phyloP scores from a whole-genome alignment of 495 filamentous ascomycete species.

The Aspergillus steynii region DNA sequence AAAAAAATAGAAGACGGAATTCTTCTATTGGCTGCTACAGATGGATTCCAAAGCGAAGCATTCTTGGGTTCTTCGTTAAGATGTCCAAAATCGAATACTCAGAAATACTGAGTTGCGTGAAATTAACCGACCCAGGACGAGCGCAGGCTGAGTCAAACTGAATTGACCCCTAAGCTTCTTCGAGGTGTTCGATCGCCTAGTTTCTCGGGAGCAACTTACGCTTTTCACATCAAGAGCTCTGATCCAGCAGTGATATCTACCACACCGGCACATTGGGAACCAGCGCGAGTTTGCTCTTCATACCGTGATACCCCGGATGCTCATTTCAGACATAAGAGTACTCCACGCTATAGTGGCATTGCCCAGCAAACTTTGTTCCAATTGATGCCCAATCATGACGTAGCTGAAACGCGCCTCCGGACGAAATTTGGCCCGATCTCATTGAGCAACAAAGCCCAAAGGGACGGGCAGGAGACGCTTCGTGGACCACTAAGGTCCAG shows the following conservation, averaged over 20 bases:
- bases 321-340: constrained; percentile 2
- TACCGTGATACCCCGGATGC: neutral
- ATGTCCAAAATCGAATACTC: neutral
- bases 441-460: constrained; percentile 7
- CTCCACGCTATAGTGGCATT: constrained; percentile 5
- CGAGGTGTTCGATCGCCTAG: neutral
- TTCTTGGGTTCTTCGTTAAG: neutral
- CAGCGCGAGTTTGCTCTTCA: neutral
- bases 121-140: neutral
- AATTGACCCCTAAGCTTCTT: neutral
- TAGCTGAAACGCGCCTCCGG: constrained; percentile 16
- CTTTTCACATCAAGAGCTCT: neutral
- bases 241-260: neutral
- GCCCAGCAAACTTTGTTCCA: constrained; percentile 16
- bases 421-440: constrained; percentile 4
- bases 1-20: neutral
- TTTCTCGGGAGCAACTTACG: neutral
- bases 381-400: constrained; percentile 28
- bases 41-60: neutral
- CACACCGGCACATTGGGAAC: neutral
- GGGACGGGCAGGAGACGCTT: neutral
- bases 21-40: neutral
- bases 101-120: neutral
- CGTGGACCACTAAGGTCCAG: constrained; percentile 16
- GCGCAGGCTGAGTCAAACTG: neutral